A percentile compares a stretch with the other conserved stretches of the same genome.
These are phyloP conservation scores for Bigelowiella natans DNA, from an alignment of 78 protist genomes.

Conservation along the genomic window DNA sequence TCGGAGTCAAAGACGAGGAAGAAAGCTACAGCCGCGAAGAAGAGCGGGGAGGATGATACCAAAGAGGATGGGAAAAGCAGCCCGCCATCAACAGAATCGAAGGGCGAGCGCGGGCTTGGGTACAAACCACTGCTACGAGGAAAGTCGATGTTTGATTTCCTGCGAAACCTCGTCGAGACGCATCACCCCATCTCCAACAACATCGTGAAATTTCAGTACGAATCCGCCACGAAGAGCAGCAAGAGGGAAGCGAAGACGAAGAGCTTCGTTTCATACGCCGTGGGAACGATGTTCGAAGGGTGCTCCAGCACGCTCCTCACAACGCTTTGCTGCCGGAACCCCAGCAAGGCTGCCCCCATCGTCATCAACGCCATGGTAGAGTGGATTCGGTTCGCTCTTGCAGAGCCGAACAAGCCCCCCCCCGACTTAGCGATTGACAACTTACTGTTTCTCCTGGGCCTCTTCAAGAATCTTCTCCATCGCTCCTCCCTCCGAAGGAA, in stretches of 20 bases:
- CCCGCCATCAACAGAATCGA: no score
- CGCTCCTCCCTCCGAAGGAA: no score
- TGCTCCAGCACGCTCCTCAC: neutral
- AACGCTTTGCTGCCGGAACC: neutral
- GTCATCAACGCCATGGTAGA: neutral
- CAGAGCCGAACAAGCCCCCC: neutral
- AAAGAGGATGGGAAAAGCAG: neutral
- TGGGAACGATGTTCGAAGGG: neutral
- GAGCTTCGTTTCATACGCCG: neutral
- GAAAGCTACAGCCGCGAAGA: no score
- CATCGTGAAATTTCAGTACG: neutral
- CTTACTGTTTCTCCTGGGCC: neutral
- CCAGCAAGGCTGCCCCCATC: neutral
- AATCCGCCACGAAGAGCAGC: no score
- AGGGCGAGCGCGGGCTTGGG: neutral
- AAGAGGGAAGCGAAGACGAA: neutral
- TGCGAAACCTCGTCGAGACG: neutral
- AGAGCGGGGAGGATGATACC: no score
- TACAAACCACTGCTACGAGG: neutral
- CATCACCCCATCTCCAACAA: neutral
- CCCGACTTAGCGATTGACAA: neutral
- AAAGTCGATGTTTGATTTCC: neutral
- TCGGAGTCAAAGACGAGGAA: no score
- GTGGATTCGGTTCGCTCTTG: neutral
- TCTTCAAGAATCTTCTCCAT: neutral